Percentiles rank a stretch among this genome's conserved stretches.
Evolutionary conservation across 225 moss, liverwort and hornwort species (phyloP).

Genomic region (Asterella californica): DNA sequence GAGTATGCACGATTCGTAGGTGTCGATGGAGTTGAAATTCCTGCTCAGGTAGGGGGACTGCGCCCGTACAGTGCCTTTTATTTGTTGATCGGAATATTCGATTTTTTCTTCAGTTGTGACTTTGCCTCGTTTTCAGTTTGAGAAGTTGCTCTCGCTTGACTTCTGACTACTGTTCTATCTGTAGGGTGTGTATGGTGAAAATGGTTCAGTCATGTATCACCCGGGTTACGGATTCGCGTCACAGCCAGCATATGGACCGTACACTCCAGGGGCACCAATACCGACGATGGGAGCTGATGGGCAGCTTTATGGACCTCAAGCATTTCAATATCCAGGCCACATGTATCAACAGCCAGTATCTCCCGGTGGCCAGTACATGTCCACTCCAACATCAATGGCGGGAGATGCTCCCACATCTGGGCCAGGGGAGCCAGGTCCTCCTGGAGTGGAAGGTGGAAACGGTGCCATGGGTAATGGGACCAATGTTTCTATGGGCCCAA

Average conservation of each 20-base stretch:
- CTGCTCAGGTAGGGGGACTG: slow-evolving; percentile 54
- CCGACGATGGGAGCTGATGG: slow-evolving; percentile 98
- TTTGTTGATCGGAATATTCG: background rate
- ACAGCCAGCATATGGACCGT: slow-evolving; percentile 70
- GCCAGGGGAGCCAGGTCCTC: slow-evolving; percentile 77
- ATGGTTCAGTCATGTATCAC: slow-evolving; percentile 65
- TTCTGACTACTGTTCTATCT: background rate
- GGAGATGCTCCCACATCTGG: slow-evolving; percentile 62
- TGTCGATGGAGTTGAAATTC: slow-evolving; percentile 84
- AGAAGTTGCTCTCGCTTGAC: background rate
- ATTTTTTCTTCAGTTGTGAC: background rate
- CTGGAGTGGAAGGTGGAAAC: slow-evolving; percentile 74
- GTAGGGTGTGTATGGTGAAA: slow-evolving; percentile 88
- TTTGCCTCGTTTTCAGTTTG: background rate
- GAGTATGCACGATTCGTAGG: slow-evolving; percentile 70
- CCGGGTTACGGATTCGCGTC: slow-evolving; percentile 79
- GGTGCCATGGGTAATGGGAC: slow-evolving; percentile 48
- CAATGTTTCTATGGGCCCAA: slow-evolving; percentile 52
- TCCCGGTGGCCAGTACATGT: slow-evolving; percentile 78
- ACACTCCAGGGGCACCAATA: slow-evolving; percentile 67
- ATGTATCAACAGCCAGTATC: slow-evolving; percentile 87
- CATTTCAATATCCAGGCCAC: slow-evolving; percentile 82
- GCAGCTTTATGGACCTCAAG: slow-evolving; percentile 96
- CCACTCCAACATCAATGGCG: slow-evolving; percentile 51
- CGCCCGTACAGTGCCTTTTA: background rate